Evolutionary conservation across 768 basidiomycete genomes (phyloP).

Genomic region (Tricholoma terreum): DNA sequence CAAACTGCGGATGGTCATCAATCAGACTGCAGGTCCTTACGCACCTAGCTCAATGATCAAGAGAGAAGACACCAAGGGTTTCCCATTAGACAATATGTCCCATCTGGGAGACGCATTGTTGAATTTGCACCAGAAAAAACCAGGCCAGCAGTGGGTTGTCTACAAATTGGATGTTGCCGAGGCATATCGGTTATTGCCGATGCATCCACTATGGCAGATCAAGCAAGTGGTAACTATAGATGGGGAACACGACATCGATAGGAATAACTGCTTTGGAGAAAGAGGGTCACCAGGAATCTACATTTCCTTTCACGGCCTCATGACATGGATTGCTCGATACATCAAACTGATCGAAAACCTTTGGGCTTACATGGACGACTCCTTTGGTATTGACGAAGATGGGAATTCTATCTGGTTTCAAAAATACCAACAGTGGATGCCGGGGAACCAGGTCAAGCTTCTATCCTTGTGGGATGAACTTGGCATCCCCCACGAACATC

Average conservation of each 20-base stretch:
- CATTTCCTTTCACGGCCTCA: conserved; percentile 22
- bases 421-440: conserved; percentile 25
- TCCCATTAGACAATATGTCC: conserved; percentile 32
- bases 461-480: conserved; percentile 35
- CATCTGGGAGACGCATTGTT: conserved; percentile 21
- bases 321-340: conserved; percentile 34
- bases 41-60: conserved; percentile 36
- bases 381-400: conserved; percentile 19
- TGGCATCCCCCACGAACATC: too few species aligned
- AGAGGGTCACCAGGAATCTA: conserved; percentile 24
- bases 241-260: conserved; percentile 27
- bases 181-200: conserved; percentile 32
- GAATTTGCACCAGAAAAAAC: neutral
- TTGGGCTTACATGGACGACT: conserved; percentile 31
- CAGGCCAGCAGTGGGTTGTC: conserved; percentile 17
- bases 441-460: conserved; percentile 29
- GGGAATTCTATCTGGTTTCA: conserved; percentile 22
- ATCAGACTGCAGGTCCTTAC: conserved; percentile 34
- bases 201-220: conserved; percentile 28
- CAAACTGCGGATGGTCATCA: conserved; percentile 35
- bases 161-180: conserved; percentile 38
- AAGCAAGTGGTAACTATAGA: conserved; percentile 32
- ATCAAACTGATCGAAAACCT: conserved; percentile 13
- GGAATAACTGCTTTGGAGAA: conserved; percentile 31
- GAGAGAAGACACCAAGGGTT: conserved; percentile 15